These are phyloP conservation scores for Salix dunnii DNA, from an alignment of 345 rosid species.

Conservation along the genomic window DNA sequence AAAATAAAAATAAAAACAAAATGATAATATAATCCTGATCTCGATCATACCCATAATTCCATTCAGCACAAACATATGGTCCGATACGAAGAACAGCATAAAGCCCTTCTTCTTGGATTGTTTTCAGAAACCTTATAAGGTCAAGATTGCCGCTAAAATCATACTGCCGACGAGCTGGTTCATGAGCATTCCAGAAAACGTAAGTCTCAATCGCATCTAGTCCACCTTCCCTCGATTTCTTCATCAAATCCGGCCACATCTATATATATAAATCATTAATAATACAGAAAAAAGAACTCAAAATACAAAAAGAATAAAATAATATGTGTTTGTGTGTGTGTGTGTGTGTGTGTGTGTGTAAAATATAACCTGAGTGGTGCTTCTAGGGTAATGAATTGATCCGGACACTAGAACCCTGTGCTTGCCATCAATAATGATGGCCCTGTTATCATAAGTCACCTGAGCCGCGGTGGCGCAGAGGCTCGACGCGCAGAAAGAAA, in stretches of 20 bases:
- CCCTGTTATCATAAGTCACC: conserved; percentile 8
- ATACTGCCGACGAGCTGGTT: conserved; percentile 11
- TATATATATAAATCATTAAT: background rate
- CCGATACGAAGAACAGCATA: conserved; percentile 61
- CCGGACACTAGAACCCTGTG: conserved; percentile 6
- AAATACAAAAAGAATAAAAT: too few relatives aligned
- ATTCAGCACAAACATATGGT: conserved; percentile 51
- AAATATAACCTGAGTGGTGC: conserved; percentile 6
- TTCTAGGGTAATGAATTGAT: conserved; percentile 19
- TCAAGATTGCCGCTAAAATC: conserved; percentile 42
- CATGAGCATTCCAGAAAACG: conserved; percentile 24
- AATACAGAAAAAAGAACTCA: too few relatives aligned
- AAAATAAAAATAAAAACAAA: background rate
- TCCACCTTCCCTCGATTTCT: conserved; percentile 10
- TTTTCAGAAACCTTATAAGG: conserved; percentile 55
- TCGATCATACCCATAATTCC: conserved; percentile 2
- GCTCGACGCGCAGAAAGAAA: too few relatives aligned
- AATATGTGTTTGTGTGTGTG: too few relatives aligned
- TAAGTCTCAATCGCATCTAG: conserved; percentile 16
- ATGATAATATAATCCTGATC: too few relatives aligned
- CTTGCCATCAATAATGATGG: conserved; percentile 10
- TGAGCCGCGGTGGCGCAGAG: background rate
- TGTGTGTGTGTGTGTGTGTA: too few relatives aligned
- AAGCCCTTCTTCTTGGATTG: conserved; percentile 44
- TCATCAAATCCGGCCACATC: conserved; percentile 24